Evolutionary conservation across 306 rosid genomes (phyloP), one percentile per base, ranked within the genome.

Genomic region (Trifolium pratense): DNA sequence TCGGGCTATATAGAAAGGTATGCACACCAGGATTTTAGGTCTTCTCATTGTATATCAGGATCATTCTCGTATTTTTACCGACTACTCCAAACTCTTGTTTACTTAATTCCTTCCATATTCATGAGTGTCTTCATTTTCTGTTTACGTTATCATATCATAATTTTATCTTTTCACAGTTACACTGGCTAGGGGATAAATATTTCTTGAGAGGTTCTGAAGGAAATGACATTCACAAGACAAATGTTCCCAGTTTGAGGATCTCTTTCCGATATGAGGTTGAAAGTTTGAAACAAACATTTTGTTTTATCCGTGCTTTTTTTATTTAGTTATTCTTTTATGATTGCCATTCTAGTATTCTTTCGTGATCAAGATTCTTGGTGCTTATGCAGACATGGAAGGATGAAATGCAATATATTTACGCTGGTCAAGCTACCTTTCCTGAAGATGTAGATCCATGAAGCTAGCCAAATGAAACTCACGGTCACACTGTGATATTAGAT

Each of bases 341-440:
- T 68, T 21, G 37, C 36, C 63, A 51, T 64, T 55, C 36, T n/a
- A 9, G 25, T 73, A 15, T 31, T 64, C 15, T 71, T 75, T 71
- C 68, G 1, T 32, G 79, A 70, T 73, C 9, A 73, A 42, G 56
- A 60, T 68, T 20, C 62, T 65, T 12, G 79, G 36, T 45, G 56
- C 76, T 82, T 70, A 74, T 85, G 80, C 90, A 92, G 97, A 83
- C 92, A 34, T 90, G 97, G 97, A 85, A 79, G 81, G 94, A 84
- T 45, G 97, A 92, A 78, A 85, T 92, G 89, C 91, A 84, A 66
- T 84, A 82, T 74, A 71, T 88, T 71, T 88, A 85, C 62, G 75
- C 80, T 0, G 88, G 86, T 7, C 58, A 82, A 62, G 88, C 88
- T 34, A 73, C 43, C 64, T 81, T 90, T 62, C 88, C 89, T 6